Base-by-base conservation (phyloP, 2,329 filamentous ascomycete species). In the Exophiala spinifera region DNA sequence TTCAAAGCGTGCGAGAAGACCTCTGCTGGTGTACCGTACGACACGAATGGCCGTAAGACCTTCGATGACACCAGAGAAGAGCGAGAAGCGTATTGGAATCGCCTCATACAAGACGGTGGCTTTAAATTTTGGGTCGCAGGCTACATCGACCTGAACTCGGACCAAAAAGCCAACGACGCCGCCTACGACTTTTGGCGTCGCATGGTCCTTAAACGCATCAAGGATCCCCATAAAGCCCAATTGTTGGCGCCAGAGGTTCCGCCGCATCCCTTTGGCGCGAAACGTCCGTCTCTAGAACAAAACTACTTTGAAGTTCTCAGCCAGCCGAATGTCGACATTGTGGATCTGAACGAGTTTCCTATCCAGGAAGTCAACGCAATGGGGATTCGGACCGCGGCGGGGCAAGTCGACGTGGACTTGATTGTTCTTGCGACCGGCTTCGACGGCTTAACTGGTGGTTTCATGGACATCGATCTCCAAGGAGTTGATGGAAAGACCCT, bases 181-280 rank as follows among this genome's bases (percentile, higher is more conserved):
- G 70, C 74, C 0, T 83, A 82, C 61, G 68, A 76, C 3, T 83
- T 82, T 63, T 83, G 80, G 76, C 70, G 69, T 1, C 70, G 72
- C 55, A 81, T 81, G 65, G 74, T 74, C 0, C 72, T 78, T 0
- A 69, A 66, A 8, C 73, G 81, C 1, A 74, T 84, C 36, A 67
- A 71, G 0, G 76, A 84, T 50, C 72, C 78, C 0, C 66, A 65
- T 19, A 72, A 74, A 53, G 67, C 74, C 20, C 76, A 82, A n/a
- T 56, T 82, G 1, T 70, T 84, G 4, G 80, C 79, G 0, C 82
- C 82, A 0, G 31, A 48, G n/a, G 65, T 77, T 37, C 76, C 74
- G 65, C 79, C 76, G 0, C 77, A 83, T 61, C 76, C 72, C 13
- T 82, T 82, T 59, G 81, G 78, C 10, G 68, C 74, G 34, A 84